Evolutionary conservation across 2,329 filamentous ascomycete species (phyloP).

Genomic region (Colletotrichum sp.): DNA sequence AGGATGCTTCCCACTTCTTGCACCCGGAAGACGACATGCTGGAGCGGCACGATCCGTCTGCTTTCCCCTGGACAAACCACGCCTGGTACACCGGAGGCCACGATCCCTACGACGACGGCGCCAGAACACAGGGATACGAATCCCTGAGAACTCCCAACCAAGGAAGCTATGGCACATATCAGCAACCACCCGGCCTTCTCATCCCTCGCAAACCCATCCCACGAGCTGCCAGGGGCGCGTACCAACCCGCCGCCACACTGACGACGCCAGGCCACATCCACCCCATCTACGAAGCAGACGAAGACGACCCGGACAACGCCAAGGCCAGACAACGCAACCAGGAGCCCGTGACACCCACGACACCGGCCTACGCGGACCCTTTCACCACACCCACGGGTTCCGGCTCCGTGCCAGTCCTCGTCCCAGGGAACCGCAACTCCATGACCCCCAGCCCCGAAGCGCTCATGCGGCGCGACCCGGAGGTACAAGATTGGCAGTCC

Average conservation of each 20-base stretch:
- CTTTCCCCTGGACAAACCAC: slow-evolving; percentile 33
- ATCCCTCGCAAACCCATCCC: slow-evolving; percentile 39
- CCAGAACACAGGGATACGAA: slow-evolving; percentile 55
- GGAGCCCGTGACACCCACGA: slow-evolving; percentile 37
- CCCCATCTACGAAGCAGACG: slow-evolving; percentile 64
- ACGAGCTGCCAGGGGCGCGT: slow-evolving; percentile 22
- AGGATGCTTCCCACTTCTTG: slow-evolving; percentile 53
- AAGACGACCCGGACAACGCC: slow-evolving; percentile 47
- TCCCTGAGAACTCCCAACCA: slow-evolving; percentile 41
- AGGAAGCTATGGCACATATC: slow-evolving; percentile 25
- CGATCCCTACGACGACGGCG: slow-evolving; percentile 45
- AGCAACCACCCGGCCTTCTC: slow-evolving; percentile 22
- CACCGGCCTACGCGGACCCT: slow-evolving; percentile 48
- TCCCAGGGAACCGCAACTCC: slow-evolving; percentile 36
- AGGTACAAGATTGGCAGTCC: slow-evolving; percentile 63
- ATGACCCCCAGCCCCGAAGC: slow-evolving; percentile 48
- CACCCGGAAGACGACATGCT: slow-evolving; percentile 50
- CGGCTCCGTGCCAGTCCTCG: slow-evolving; percentile 23
- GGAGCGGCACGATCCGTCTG: slow-evolving; percentile 39
- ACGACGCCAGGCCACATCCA: slow-evolving; percentile 50
- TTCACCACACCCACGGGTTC: slow-evolving; percentile 50
- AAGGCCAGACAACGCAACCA: slow-evolving; percentile 10
- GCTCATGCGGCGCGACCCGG: slow-evolving; percentile 44
- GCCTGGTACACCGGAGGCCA: slow-evolving; percentile 52
- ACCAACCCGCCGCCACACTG: slow-evolving; percentile 18